Evolutionary conservation across 2,329 filamentous ascomycete genomes (phyloP).

Genomic region (Trichophyton mentagrophytes): DNA sequence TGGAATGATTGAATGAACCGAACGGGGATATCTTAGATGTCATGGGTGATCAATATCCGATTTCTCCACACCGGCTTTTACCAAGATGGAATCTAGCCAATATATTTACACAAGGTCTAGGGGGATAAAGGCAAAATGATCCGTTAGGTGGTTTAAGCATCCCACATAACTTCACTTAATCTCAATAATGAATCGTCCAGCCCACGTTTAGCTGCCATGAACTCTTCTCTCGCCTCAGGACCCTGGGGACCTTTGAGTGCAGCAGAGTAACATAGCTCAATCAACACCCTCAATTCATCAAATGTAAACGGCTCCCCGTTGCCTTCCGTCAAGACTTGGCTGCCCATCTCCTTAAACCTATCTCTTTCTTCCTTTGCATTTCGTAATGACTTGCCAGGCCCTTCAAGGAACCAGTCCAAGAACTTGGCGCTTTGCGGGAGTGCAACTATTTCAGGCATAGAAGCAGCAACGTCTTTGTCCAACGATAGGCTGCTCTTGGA

Average conservation of each 20-base stretch:
- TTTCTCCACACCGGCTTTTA: not conserved
- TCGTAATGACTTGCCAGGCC: slow-evolving; percentile 32
- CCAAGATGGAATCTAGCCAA: not conserved
- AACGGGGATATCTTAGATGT: not conserved
- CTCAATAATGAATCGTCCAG: slow-evolving; percentile 33
- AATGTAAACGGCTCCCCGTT: slow-evolving; percentile 34
- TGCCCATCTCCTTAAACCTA: slow-evolving; percentile 22
- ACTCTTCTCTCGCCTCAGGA: slow-evolving; percentile 33
- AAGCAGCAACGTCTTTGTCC: slow-evolving; percentile 7
- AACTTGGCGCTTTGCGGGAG: slow-evolving; percentile 35
- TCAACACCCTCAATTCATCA: slow-evolving; percentile 33
- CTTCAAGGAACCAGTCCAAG: slow-evolving; percentile 37
- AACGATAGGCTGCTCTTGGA: slow-evolving; percentile 11
- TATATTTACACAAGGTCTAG: not conserved
- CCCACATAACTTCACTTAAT: slow-evolving; percentile 38
- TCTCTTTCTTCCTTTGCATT: slow-evolving; percentile 35
- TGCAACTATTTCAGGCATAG: slow-evolving; percentile 26
- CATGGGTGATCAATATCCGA: not conserved
- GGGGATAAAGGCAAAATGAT: not conserved
- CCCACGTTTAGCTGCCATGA: slow-evolving; percentile 34
- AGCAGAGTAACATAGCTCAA: slow-evolving; percentile 37
- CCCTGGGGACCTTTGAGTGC: slow-evolving; percentile 29
- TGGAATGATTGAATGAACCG: not conserved
- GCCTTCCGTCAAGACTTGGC: slow-evolving; percentile 24
- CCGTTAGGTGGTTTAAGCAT: slow-evolving; percentile 19